Evolutionary conservation across 73 alveolate species (phyloP), one percentile per base, ranked within the genome.

Genomic region (Durusdinium trenchii): DNA sequence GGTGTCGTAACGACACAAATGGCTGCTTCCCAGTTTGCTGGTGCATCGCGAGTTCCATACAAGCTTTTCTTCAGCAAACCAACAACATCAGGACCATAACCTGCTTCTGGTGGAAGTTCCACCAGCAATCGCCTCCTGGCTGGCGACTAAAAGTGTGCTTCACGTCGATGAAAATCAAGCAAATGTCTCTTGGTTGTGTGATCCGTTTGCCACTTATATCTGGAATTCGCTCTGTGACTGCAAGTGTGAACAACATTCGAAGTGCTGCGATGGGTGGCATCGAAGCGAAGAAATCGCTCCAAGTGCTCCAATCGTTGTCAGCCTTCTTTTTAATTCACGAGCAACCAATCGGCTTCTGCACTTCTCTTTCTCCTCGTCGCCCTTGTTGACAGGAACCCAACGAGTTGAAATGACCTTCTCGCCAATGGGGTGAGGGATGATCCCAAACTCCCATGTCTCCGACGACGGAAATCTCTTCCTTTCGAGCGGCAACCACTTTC

Each of bases 261-360:
- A 45, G 57, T 46, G 61, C 67, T 43, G 47, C 28, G 40, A 18
- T 81, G 2, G 91, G 91, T 42, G 91, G 91, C 67, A 48, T 81
- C 5, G 91, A 61, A 14, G 91, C 91, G 28, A 81, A 81, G 91
- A 47, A 79, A 14, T 79, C 90, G 3, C 35, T 51, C 90, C 90
- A 79, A 0, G 67, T 6, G n/a, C 46, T 47, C 38, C 6, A 26
- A 38, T 79, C 62, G 10, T 23, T 28, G 23, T 45, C 43, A 54
- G 32, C 32, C 10, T 23, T 10, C 69, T 10, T 54, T 10, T 23
- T 54, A 10, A 54, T 10, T 14, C 42, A n/a, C n/a, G n/a, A n/a
- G n/a, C n/a, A n/a, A n/a, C n/a, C n/a, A n/a, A n/a, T 23, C 23
- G 10, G 10, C 69, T 23, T 14, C 23, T 14, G 32, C 23, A 14